Evolutionary conservation across 768 basidiomycete genomes (phyloP).

Genomic region (Leucosporidium yakuticum): DNA sequence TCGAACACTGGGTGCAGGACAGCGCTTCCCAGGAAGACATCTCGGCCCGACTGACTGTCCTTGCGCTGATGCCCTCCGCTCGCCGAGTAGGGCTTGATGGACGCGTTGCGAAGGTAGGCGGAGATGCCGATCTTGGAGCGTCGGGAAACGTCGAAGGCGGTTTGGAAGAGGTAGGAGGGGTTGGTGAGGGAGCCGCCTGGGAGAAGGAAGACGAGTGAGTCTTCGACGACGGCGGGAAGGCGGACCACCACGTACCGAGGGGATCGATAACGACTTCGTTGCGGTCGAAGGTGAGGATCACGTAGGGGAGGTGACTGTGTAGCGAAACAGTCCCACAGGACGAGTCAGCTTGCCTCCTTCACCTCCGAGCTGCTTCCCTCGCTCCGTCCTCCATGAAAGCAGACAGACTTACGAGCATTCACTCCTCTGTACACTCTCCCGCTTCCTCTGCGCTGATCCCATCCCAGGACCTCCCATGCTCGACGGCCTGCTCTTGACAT

Average conservation of each 20-base stretch:
- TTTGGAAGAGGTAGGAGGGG: constrained; percentile 7
- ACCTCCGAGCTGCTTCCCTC: not conserved
- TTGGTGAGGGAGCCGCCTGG: not conserved
- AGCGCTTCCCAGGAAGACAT: constrained; percentile 78
- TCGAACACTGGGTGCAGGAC: constrained; percentile 17
- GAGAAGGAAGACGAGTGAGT: not conserved
- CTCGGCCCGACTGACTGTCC: constrained; percentile 75
- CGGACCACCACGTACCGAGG: not conserved
- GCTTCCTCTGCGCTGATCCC: constrained; percentile 56
- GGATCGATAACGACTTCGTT: constrained; percentile 95
- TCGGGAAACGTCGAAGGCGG: constrained; percentile 78
- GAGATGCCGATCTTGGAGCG: constrained; percentile 89
- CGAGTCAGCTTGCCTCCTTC: not conserved
- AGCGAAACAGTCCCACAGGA: too few relatives aligned
- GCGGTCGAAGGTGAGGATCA: constrained; percentile 72
- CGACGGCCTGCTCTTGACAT: constrained; percentile 56
- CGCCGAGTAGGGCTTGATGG: constrained; percentile 42
- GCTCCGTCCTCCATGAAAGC: too few relatives aligned
- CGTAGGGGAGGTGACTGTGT: constrained; percentile 37
- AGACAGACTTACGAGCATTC: constrained; percentile 68
- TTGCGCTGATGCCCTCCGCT: constrained; percentile 50
- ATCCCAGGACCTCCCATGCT: constrained; percentile 57
- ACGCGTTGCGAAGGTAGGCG: constrained; percentile 79
- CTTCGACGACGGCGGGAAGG: too few relatives aligned
- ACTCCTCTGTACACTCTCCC: constrained; percentile 83